Base-by-base conservation (phyloP, 2,329 filamentous ascomycete genomes). In the Exophiala aquamarina region DNA sequence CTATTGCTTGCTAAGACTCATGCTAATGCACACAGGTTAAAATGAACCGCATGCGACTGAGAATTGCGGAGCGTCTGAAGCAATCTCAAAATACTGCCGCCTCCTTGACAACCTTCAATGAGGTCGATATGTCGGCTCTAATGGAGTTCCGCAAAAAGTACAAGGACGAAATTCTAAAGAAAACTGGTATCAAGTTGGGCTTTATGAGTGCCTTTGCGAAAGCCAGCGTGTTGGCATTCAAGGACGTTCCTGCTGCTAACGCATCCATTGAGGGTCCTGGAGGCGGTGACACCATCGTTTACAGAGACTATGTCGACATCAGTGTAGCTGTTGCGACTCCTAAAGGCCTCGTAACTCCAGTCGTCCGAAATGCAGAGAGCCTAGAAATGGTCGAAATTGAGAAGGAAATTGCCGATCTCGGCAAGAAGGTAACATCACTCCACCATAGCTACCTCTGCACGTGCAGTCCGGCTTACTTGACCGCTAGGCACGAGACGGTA, bases 21-120 rank as follows among this genome's bases (percentile, higher is more conserved):
- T 52, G 34, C 44, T 55, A 28, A 54, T 40, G 29, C 17, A n/a
- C 42, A 55, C 61, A 93, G 88, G 89, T 97, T 63, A 98, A 98
- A 80, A 98, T 98, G 93, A 97, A 97, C 78, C 89, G 93, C 57
- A 98, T 98, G 93, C 90, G 93, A 58, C 82, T 97, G 52, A 86
- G 93, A 54, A 98, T 97, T 60, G 89, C 93, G 41, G 93, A 98
- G 76, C 90, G 93, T 60, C 81, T 98, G 57, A 98, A 98, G 82
- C 93, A 98, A 70, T 97, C 93, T 15, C 93, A 98, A 69, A 98
- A 98, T 75, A 97, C 93, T 2, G 92, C 93, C 41, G 93, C 93
- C 35, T 95, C 93, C 3, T 78, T 98, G 43, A 97, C 93, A 38
- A 98, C 93, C 19, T 98, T 98, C 80, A 96, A 98, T 70, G 92